phyloP scores from a whole-genome alignment of 2,329 filamentous ascomycete genomes.

The Stachybotrys chartarum region DNA sequence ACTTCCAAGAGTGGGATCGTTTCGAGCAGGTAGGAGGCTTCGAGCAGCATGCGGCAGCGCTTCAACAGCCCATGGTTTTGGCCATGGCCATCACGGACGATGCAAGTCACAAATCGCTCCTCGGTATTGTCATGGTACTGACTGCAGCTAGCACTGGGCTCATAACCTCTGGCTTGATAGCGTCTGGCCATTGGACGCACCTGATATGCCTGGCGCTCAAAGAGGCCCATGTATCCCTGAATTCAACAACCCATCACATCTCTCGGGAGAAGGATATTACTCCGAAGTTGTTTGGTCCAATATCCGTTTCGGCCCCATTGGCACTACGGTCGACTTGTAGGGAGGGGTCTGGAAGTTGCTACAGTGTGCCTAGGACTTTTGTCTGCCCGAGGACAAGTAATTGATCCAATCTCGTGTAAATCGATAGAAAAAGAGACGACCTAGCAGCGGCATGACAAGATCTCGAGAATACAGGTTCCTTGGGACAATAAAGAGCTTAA shows the following conservation, averaged over 20 bases:
- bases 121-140: not conserved
- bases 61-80: conserved; percentile 54
- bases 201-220: not conserved
- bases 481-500: no score
- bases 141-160: not conserved
- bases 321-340: conserved; percentile 27
- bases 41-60: conserved; percentile 43
- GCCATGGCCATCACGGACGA: conserved; percentile 53
- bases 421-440: no score
- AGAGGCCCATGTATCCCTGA: not conserved
- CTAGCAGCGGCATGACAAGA: no score
- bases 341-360: no score
- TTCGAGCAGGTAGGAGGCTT: conserved; percentile 52
- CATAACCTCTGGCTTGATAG: conserved; percentile 57
- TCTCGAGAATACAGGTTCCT: no score
- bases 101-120: conserved; percentile 9
- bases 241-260: not conserved
- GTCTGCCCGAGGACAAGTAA: no score
- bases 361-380: no score
- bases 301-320: conserved; percentile 40
- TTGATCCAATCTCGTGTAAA: no score
- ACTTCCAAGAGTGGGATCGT: conserved; percentile 42
- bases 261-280: not conserved
- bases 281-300: conserved; percentile 39
- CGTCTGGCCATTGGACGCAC: conserved; percentile 38